Conservation (phyloP, 805 yeast species). For the Spathaspora hagerdaliae region DNA sequence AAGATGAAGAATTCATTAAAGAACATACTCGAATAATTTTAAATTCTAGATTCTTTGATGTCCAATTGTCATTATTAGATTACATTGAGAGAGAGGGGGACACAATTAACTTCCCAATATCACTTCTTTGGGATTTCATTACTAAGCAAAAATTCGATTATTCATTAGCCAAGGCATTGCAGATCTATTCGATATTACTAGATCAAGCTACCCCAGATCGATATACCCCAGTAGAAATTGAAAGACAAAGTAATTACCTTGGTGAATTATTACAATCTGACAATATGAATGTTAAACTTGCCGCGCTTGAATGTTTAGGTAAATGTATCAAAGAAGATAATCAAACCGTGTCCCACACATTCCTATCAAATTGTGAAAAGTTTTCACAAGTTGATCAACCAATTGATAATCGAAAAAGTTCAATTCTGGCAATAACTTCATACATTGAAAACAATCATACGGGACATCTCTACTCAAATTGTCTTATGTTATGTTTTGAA, state of each 20-base stretch:
- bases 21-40: background rate
- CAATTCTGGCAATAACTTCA: background rate
- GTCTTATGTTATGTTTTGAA: constrained; percentile 5
- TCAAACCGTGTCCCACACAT: background rate
- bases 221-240: no score
- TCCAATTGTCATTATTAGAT: constrained; percentile 1
- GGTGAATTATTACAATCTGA: background rate
- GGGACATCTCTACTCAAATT: constrained; percentile 1
- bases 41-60: background rate
- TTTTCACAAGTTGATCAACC: background rate
- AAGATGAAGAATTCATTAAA: background rate
- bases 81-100: background rate
- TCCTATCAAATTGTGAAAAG: background rate
- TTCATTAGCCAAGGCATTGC: constrained; percentile 1
- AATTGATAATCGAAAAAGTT: background rate
- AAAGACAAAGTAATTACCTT: background rate
- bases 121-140: background rate
- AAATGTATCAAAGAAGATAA: background rate
- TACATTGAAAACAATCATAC: background rate
- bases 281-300: background rate
- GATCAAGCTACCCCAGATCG: background rate
- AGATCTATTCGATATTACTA: background rate
- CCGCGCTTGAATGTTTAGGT: constrained; percentile 1
- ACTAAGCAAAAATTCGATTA: background rate
- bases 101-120: background rate